Evolutionary conservation across 2,329 filamentous ascomycete genomes (phyloP).

Genomic region (Orbilia javanica): DNA sequence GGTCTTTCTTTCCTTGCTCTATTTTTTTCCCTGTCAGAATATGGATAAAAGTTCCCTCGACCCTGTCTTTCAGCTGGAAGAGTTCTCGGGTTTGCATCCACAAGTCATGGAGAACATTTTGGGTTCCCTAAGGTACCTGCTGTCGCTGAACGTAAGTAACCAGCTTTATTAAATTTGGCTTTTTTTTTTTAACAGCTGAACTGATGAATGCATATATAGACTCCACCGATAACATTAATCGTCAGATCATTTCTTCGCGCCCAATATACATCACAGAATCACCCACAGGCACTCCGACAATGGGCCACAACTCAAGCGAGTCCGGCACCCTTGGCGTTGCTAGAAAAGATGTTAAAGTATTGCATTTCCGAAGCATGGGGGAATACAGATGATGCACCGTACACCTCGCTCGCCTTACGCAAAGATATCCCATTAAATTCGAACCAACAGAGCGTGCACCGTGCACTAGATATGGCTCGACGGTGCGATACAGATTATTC

Average conservation of each 20-base stretch:
- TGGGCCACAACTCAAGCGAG: conserved; percentile 13
- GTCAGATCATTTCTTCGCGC: conserved; percentile 11
- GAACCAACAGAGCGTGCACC: conserved; percentile 33
- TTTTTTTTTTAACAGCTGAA: background rate
- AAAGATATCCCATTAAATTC: conserved; percentile 40
- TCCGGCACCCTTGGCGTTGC: conserved; percentile 17
- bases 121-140: conserved; percentile 39
- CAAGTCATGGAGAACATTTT: conserved; percentile 48
- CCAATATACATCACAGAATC: background rate
- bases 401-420: conserved; percentile 31
- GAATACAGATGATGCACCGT: conserved; percentile 28
- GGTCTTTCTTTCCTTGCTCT: background rate
- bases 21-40: conserved; percentile 6
- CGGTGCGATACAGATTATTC: conserved; percentile 44
- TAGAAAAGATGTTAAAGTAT: conserved; percentile 45
- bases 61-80: conserved; percentile 29
- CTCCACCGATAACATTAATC: conserved; percentile 34
- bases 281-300: conserved; percentile 18
- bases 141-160: conserved; percentile 46
- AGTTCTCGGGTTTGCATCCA: conserved; percentile 36
- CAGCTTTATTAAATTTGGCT: background rate
- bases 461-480: conserved; percentile 39
- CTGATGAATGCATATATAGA: conserved; percentile 10
- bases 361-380: conserved; percentile 48
- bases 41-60: conserved; percentile 37